phyloP scores from a whole-genome alignment of 2,329 filamentous ascomycete genomes.

The Cytospora piceae region DNA sequence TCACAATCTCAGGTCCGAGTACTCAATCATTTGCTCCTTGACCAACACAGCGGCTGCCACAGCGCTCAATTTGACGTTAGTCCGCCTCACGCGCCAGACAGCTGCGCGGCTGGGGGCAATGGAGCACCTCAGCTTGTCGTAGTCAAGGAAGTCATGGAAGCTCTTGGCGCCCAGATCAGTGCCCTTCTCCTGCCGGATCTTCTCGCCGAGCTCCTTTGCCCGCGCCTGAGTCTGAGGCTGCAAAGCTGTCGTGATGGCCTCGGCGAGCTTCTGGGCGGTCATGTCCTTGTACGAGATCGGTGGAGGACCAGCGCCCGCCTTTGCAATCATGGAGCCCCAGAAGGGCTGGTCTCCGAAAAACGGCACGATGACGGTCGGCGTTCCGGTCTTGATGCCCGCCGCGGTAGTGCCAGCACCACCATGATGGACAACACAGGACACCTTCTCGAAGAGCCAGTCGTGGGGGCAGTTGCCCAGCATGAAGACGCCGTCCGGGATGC shows the following conservation, averaged over 20 bases:
- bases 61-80: conserved; percentile 68
- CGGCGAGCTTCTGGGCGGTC: conserved; percentile 67
- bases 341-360: conserved; percentile 89
- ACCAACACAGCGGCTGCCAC: conserved; percentile 73
- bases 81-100: conserved; percentile 74
- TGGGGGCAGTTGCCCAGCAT: conserved; percentile 87
- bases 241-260: conserved; percentile 64
- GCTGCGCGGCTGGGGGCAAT: conserved; percentile 70
- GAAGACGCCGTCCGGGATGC: conserved; percentile 75
- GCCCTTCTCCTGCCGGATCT: conserved; percentile 65
- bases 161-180: conserved; percentile 65
- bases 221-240: conserved; percentile 62
- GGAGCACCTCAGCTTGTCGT: conserved; percentile 70
- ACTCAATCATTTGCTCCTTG: conserved; percentile 65
- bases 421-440: conserved; percentile 83
- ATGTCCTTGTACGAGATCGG: conserved; percentile 72
- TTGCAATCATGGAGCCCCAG: conserved; percentile 77
- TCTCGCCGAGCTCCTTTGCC: conserved; percentile 61
- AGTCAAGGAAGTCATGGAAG: conserved; percentile 72
- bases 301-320: conserved; percentile 71
- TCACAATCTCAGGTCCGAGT: conserved; percentile 74
- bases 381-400: conserved; percentile 79
- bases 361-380: conserved; percentile 80
- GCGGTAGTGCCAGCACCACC: conserved; percentile 88
- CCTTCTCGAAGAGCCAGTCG: conserved; percentile 84